Evolutionary conservation across 345 rosid species (phyloP).

Genomic region (Salix suchowensis): DNA sequence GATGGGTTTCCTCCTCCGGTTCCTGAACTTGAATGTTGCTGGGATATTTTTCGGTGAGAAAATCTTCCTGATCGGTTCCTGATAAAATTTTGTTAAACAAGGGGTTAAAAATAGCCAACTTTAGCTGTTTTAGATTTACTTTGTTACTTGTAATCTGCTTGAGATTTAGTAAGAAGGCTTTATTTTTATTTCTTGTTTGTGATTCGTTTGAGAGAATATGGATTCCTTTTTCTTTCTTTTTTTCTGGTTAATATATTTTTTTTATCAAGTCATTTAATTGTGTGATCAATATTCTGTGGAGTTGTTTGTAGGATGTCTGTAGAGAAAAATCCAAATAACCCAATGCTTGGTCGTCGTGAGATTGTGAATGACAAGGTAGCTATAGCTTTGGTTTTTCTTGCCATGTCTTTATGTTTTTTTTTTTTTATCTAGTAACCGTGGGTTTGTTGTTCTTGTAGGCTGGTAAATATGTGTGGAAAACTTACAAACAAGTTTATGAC

Average conservation of each 20-base stretch:
- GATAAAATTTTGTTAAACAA: neutral
- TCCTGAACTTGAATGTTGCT: constrained; percentile 74
- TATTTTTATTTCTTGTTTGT: neutral
- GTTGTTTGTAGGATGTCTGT: constrained; percentile 55
- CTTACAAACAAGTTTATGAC: constrained; percentile 75
- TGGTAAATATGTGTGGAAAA: constrained; percentile 81
- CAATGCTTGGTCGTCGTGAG: constrained; percentile 85
- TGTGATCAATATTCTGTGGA: neutral
- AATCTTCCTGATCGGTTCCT: constrained; percentile 9
- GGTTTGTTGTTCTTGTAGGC: constrained; percentile 42
- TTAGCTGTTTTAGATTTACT: neutral
- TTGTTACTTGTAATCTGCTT: neutral
- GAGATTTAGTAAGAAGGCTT: neutral
- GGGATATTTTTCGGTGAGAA: constrained; percentile 91
- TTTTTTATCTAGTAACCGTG: neutral
- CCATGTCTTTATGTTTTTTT: neutral
- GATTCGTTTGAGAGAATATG: neutral
- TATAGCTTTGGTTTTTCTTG: neutral
- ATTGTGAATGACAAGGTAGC: constrained; percentile 70
- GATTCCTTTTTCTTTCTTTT: neutral
- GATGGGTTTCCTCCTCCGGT: constrained; percentile 76
- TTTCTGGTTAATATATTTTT: neutral
- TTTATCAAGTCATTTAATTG: neutral
- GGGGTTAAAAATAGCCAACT: neutral
- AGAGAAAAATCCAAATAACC: constrained; percentile 67